Evolutionary conservation across 2,329 filamentous ascomycete species (phyloP).

Genomic region (Basipetospora sp.): DNA sequence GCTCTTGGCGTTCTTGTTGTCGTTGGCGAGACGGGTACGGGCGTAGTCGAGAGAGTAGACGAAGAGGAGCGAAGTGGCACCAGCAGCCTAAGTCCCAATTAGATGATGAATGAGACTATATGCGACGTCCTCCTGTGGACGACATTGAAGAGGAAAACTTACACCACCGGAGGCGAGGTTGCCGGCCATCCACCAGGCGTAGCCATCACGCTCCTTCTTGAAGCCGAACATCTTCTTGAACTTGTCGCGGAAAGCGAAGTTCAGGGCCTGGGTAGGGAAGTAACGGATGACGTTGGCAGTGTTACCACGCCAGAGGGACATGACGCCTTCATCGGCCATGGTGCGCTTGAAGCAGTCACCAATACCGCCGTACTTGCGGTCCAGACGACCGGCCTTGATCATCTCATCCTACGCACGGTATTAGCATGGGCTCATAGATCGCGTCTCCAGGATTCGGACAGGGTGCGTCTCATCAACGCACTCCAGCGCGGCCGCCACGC

Average conservation of each 20-base stretch:
- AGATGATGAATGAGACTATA: neutral
- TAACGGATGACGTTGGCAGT: conserved; percentile 99
- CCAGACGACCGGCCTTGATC: conserved; percentile 95
- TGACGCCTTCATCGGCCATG: conserved; percentile 75
- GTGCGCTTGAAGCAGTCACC: conserved; percentile 90
- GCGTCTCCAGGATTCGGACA: neutral
- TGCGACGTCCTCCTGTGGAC: neutral
- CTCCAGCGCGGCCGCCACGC: neutral
- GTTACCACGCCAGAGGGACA: conserved; percentile 98
- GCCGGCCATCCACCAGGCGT: conserved; percentile 96
- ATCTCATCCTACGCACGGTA: conserved; percentile 99
- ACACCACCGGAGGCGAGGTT: conserved; percentile 99
- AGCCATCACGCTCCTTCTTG: conserved; percentile 99
- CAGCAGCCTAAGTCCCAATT: conserved; percentile 54
- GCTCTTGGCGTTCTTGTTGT: conserved; percentile 95
- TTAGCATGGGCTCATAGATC: conserved; percentile 18
- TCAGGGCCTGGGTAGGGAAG: conserved; percentile 99
- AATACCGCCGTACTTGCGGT: conserved; percentile 92
- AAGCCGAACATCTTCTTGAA: conserved; percentile 99
- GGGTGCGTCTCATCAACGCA: no score
- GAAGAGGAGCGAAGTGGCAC: conserved; percentile 99
- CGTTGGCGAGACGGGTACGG: conserved; percentile 99
- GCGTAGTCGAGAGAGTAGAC: conserved; percentile 99
- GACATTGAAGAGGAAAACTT: conserved; percentile 29
- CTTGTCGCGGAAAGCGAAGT: conserved; percentile 99